These are phyloP conservation scores for Penicillium lividum DNA, from an alignment of 495 filamentous ascomycete species.

Conservation along the genomic window DNA sequence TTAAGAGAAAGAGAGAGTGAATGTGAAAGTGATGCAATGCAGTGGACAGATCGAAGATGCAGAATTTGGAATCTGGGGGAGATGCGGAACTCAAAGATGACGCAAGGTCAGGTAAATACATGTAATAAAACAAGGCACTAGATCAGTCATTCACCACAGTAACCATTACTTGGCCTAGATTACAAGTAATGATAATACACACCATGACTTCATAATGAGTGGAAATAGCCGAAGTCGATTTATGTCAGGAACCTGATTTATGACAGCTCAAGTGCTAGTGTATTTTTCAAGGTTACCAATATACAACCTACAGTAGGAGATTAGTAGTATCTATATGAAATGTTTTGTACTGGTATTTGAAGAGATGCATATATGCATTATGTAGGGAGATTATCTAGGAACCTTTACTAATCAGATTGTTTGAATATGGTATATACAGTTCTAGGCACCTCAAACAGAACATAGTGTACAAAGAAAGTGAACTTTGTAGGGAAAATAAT, in stretches of 20 bases:
- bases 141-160: not conserved
- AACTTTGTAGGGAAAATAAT: not conserved
- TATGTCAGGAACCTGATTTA: not conserved
- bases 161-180: not conserved
- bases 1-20: slow-evolving; percentile 1
- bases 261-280: not conserved
- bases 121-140: not conserved
- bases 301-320: not conserved
- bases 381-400: not conserved
- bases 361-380: not conserved
- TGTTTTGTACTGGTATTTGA: too few species aligned
- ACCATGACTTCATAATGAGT: slow-evolving; percentile 25
- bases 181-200: not conserved
- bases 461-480: slow-evolving; percentile 6
- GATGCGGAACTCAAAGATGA: slow-evolving; percentile 14
- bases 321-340: too few species aligned
- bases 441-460: not conserved
- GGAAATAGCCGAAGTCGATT: not conserved
- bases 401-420: not conserved
- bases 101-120: slow-evolving; percentile 10
- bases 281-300: not conserved
- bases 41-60: slow-evolving; percentile 1
- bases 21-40: not conserved
- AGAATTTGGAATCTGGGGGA: slow-evolving; percentile 5
- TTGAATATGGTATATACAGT: not conserved